A percentile compares a stretch with the other conserved stretches of the same genome.
Evolutionary conservation across 345 rosid species (phyloP).

Genomic region (Ceriops tagal): DNA sequence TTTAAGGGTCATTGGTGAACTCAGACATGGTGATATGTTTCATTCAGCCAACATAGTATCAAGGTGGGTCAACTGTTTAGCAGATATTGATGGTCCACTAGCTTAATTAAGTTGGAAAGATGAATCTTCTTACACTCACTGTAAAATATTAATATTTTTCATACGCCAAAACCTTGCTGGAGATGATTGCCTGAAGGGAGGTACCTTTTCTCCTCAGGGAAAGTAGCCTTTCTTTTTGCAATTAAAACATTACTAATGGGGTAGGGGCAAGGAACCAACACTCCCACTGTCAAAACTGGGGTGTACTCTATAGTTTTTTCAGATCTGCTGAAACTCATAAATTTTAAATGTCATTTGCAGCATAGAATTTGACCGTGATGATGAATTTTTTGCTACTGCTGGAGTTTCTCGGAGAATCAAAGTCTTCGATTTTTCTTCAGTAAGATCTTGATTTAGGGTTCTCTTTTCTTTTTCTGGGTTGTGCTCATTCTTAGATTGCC

Average conservation of each 20-base stretch:
- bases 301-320: neutral
- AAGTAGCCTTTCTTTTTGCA: too few species aligned
- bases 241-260: too few species aligned
- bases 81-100: neutral
- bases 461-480: slow-evolving; percentile 1
- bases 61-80: slow-evolving; percentile 45
- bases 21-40: slow-evolving; percentile 88
- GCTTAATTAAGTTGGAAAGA: neutral
- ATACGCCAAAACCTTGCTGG: neutral
- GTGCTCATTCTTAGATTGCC: neutral
- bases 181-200: neutral
- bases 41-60: slow-evolving; percentile 98
- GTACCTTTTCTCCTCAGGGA: neutral
- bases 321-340: slow-evolving; percentile 13
- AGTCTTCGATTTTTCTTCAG: slow-evolving; percentile 89
- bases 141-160: neutral
- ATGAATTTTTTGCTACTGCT: slow-evolving; percentile 94
- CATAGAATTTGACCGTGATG: slow-evolving; percentile 98
- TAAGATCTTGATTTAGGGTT: slow-evolving; percentile 32
- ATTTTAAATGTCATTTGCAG: slow-evolving; percentile 41
- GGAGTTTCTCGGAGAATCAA: slow-evolving; percentile 96
- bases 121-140: neutral
- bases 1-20: slow-evolving; percentile 92
- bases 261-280: too few species aligned
- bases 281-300: neutral